phyloP scores from a whole-genome alignment of 768 basidiomycete genomes.

The Tylopilus vinaceipallidus region DNA sequence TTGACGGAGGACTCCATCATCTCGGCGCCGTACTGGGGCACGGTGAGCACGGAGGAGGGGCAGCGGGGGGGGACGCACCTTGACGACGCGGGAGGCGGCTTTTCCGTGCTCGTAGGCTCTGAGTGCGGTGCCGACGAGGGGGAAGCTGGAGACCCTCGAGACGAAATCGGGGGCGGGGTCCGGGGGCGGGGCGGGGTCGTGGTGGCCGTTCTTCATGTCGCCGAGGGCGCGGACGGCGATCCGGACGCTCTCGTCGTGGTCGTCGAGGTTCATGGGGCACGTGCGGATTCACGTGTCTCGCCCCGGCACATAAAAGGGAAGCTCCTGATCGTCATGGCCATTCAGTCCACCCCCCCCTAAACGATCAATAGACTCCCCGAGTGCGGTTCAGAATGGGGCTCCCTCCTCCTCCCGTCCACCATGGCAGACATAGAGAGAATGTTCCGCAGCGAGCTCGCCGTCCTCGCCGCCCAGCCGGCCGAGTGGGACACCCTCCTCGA shows the following conservation, averaged over 20 bases:
- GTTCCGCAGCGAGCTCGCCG: conserved; percentile 20
- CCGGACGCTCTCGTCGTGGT: conserved; percentile 72
- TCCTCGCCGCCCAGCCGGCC: conserved; percentile 5
- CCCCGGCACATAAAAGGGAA: conserved; percentile 3
- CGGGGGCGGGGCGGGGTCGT: conserved; percentile 8
- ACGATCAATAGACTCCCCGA: conserved; percentile 11
- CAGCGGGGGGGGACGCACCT: conserved; percentile 45
- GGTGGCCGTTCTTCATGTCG: conserved; percentile 65
- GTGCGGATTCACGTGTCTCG: conserved; percentile 29
- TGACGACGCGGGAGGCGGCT: conserved; percentile 80
- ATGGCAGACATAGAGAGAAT: conserved; percentile 28
- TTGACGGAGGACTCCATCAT: conserved; percentile 85
- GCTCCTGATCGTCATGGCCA: background rate
- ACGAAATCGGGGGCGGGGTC: conserved; percentile 36
- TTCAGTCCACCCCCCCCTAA: too few species aligned
- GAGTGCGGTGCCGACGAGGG: conserved; percentile 70
- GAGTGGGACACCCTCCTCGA: conserved; percentile 5
- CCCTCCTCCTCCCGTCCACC: background rate
- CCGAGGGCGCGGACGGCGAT: conserved; percentile 77
- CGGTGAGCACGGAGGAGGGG: conserved; percentile 9
- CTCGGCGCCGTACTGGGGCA: conserved; percentile 76
- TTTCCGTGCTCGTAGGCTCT: conserved; percentile 81
- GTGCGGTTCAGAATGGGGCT: conserved; percentile 18
- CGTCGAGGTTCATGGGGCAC: conserved; percentile 33
- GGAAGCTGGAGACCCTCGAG: conserved; percentile 63